A percentile compares a stretch with the other conserved stretches of the same genome.
These are phyloP conservation scores for Mariannaea sp. DNA, from an alignment of 2,329 filamentous ascomycete genomes.

Conservation along the genomic window DNA sequence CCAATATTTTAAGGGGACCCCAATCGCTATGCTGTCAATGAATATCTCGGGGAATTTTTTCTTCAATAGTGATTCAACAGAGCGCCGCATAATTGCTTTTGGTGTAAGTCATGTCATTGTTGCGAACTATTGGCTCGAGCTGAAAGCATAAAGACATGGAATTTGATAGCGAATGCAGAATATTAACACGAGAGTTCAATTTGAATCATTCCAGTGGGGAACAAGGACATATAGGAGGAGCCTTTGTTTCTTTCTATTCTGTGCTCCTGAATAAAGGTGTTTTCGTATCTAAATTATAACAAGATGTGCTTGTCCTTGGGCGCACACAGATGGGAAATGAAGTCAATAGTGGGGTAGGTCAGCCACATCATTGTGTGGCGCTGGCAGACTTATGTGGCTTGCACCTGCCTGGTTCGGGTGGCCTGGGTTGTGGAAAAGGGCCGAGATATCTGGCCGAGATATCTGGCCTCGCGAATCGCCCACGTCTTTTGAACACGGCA, in stretches of 20 bases:
- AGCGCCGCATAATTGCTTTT: too few species aligned
- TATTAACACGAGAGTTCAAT: not conserved
- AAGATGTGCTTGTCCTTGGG: not conserved
- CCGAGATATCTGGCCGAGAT: constrained; percentile 29
- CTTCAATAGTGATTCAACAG: too few species aligned
- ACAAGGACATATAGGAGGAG: too few species aligned
- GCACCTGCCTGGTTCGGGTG: constrained; percentile 18
- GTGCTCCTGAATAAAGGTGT: too few species aligned
- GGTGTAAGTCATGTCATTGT: not conserved
- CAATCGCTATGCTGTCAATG: too few species aligned
- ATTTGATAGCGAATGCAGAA: too few species aligned
- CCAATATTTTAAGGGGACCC: too few species aligned
- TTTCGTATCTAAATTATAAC: too few species aligned
- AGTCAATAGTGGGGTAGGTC: not conserved
- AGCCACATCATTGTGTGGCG: constrained; percentile 22
- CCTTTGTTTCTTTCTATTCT: too few species aligned
- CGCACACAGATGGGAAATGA: constrained; percentile 1
- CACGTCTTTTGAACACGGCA: not conserved
- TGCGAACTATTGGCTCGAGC: constrained; percentile 1
- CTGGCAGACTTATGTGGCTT: constrained; percentile 18
- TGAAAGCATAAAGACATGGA: not conserved
- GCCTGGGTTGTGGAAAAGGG: constrained; percentile 25
- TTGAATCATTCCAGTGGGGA: not conserved
- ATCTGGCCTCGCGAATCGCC: constrained; percentile 34
- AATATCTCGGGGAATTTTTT: too few species aligned